These are phyloP conservation scores for Limnanthes douglasii DNA, from an alignment of 345 rosid genomes.

Conservation along the genomic window DNA sequence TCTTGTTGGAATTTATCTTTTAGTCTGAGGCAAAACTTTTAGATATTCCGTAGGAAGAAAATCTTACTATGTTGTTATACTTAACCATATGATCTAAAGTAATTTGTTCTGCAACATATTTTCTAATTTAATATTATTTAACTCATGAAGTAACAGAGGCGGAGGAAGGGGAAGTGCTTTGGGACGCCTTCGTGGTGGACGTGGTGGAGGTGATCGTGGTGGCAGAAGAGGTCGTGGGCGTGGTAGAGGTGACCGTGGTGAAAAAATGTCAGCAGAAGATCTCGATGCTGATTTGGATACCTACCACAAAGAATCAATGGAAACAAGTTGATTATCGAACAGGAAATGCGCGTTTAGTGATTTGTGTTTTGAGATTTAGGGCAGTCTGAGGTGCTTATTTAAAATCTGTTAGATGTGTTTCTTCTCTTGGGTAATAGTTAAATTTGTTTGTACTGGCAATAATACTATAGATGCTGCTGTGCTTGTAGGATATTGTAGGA, in stretches of 20 bases:
- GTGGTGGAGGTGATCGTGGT: constrained; percentile 25
- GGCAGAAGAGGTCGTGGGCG: constrained; percentile 49
- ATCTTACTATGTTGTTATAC: background rate
- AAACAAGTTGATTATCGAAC: too few relatives aligned
- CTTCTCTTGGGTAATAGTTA: too few relatives aligned
- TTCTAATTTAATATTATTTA: constrained; percentile 4
- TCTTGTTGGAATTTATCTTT: background rate
- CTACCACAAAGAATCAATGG: constrained; percentile 75
- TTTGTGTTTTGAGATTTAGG: too few relatives aligned
- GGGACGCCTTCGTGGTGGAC: constrained; percentile 24
- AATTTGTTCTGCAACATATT: background rate
- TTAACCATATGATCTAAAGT: background rate
- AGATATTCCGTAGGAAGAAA: background rate
- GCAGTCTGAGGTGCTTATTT: too few relatives aligned
- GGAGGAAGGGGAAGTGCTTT: constrained; percentile 22
- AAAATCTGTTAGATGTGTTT: too few relatives aligned
- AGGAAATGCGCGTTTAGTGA: too few relatives aligned
- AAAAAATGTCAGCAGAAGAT: constrained; percentile 82
- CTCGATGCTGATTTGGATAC: constrained; percentile 94
- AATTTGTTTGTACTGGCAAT: too few relatives aligned
- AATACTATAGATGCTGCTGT: too few relatives aligned
- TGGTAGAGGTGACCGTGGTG: constrained; percentile 57
- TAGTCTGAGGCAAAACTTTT: background rate
- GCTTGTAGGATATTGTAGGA: too few relatives aligned
- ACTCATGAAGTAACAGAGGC: constrained; percentile 11